phyloP scores from a whole-genome alignment of 305 asterid species.

The Fraxinus floribunda region DNA sequence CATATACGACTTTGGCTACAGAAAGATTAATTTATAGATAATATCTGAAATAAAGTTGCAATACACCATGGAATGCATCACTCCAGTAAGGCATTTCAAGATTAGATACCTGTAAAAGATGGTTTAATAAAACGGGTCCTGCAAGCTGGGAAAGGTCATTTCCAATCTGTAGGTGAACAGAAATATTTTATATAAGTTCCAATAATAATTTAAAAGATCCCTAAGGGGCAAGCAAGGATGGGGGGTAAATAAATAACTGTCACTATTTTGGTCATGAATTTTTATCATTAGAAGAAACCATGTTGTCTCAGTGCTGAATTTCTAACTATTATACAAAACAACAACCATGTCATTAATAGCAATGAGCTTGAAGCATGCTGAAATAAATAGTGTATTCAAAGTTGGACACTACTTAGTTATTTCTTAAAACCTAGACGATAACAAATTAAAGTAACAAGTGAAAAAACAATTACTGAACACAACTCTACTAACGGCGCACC shows the following conservation, averaged over 20 bases:
- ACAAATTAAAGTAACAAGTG: not conserved
- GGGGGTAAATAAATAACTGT: not conserved
- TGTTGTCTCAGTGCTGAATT: not conserved
- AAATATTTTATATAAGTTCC: conserved; percentile 15
- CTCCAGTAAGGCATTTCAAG: conserved; percentile 1
- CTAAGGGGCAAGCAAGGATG: not conserved
- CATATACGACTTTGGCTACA: not conserved
- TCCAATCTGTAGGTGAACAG: conserved; percentile 60
- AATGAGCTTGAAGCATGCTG: not conserved
- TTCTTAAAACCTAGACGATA: not conserved
- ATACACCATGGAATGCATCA: conserved; percentile 9
- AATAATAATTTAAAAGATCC: conserved; percentile 13
- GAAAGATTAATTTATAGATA: not conserved
- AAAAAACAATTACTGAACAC: not conserved
- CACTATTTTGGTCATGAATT: not conserved
- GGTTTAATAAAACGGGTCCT: conserved; percentile 85
- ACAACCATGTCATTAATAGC: not conserved
- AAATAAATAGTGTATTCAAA: not conserved
- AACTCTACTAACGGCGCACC: not conserved
- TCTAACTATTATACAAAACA: not conserved
- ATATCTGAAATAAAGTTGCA: not conserved
- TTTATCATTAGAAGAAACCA: not conserved
- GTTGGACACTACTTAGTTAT: not conserved
- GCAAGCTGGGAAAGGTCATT: conserved; percentile 82
- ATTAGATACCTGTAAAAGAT: conserved; percentile 67